phyloP scores from a whole-genome alignment of 306 rosid genomes.

The Potentilla sterilis region DNA sequence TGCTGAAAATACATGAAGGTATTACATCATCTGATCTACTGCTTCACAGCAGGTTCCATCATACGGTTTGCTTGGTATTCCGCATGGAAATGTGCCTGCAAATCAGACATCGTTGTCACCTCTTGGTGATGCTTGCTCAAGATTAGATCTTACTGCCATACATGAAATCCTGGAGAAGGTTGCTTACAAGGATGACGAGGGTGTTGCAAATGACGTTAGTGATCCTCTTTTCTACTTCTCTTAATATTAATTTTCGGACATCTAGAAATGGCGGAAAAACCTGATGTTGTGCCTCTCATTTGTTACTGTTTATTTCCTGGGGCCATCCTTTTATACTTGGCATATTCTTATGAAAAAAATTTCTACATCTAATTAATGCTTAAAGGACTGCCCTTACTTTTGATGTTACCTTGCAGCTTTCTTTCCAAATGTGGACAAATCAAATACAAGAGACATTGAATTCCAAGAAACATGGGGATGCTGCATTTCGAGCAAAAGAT shows the following conservation, averaged over 20 bases:
- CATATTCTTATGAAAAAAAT: background rate
- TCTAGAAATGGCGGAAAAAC: background rate
- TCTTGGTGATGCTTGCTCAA: constrained; percentile 87
- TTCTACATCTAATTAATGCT: background rate
- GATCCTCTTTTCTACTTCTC: constrained; percentile 11
- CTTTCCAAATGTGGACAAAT: constrained; percentile 98
- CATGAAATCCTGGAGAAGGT: constrained; percentile 81
- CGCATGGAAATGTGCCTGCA: constrained; percentile 46
- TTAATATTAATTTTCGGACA: background rate
- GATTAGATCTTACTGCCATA: constrained; percentile 89
- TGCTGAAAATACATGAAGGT: background rate
- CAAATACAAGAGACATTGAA: constrained; percentile 94
- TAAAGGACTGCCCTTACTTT: constrained; percentile 5
- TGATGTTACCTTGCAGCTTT: constrained; percentile 59
- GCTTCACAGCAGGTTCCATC: constrained; percentile 65
- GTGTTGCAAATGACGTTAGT: constrained; percentile 90
- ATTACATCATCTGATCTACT: constrained; percentile 26
- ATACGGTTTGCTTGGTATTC: constrained; percentile 68
- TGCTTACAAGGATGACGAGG: constrained; percentile 97
- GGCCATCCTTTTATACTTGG: background rate
- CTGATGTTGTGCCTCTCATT: background rate
- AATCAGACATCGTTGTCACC: constrained; percentile 68
- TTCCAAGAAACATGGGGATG: constrained; percentile 84
- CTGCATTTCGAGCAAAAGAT: constrained; percentile 83
- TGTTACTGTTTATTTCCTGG: background rate